These are phyloP conservation scores for Ascochyta fabae DNA, from an alignment of 2,329 filamentous ascomycete species.

Conservation along the genomic window DNA sequence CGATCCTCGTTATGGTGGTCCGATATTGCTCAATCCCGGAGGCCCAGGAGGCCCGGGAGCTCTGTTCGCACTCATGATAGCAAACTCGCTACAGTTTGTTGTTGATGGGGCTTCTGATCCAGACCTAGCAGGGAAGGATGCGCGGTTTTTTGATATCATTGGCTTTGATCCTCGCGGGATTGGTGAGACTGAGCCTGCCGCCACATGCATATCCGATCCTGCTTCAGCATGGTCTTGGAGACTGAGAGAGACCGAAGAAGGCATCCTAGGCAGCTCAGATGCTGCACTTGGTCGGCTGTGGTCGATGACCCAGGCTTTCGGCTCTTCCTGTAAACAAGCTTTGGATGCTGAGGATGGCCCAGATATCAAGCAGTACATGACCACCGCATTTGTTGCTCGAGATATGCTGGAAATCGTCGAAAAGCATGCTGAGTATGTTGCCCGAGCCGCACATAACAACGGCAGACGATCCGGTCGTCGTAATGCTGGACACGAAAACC, in stretches of 20 bases:
- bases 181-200: conserved; percentile 43
- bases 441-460: background rate
- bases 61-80: conserved; percentile 33
- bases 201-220: conserved; percentile 44
- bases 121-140: conserved; percentile 18
- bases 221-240: conserved; percentile 46
- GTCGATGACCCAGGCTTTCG: conserved; percentile 50
- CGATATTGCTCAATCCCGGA: conserved; percentile 53
- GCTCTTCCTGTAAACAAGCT: conserved; percentile 35
- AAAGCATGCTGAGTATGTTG: conserved; percentile 48
- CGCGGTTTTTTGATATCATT: conserved; percentile 52
- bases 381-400: conserved; percentile 55
- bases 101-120: conserved; percentile 34
- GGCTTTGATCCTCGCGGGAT: conserved; percentile 56
- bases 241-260: conserved; percentile 47
- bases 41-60: conserved; percentile 54
- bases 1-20: conserved; percentile 50
- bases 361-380: conserved; percentile 53
- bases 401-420: conserved; percentile 60
- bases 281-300: conserved; percentile 51
- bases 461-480: background rate
- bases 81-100: conserved; percentile 33
- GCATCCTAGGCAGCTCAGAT: conserved; percentile 51
- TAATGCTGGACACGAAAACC: conserved; percentile 5
- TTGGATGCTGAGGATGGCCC: conserved; percentile 35